Percentiles rank a stretch among this genome's conserved stretches.
Conservation (phyloP, 1,284 basidiomycete genomes). For the Afroboletus lepidellus region DNA sequence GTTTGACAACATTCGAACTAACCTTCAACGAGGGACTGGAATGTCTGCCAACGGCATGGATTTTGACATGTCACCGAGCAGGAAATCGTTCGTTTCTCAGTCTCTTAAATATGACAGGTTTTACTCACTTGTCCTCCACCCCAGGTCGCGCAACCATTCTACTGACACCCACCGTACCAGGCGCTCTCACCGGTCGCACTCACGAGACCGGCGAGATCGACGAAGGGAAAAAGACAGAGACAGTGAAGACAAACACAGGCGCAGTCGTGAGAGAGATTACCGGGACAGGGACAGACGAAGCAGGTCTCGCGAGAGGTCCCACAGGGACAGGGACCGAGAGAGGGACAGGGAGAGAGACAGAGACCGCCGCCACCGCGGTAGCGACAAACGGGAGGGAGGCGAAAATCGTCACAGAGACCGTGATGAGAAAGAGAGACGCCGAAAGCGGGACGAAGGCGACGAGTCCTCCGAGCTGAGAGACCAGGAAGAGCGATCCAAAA, state of each 20-base stretch:
- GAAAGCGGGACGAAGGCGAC: conserved; percentile 59
- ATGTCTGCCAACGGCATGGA: conserved; percentile 56
- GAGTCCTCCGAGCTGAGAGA: conserved; percentile 43
- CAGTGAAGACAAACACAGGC: conserved; percentile 51
- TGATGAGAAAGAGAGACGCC: conserved; percentile 50
- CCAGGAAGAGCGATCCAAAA: conserved; percentile 54
- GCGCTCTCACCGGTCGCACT: conserved; percentile 68
- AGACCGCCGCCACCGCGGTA: conserved; percentile 46
- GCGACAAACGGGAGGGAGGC: conserved; percentile 50
- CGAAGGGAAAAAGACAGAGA: conserved; percentile 54
- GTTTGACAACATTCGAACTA: conserved; percentile 13
- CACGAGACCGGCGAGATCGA: conserved; percentile 51
- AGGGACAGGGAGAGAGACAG: conserved; percentile 41
- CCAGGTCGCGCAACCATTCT: conserved; percentile 66
- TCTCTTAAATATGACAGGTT: background rate
- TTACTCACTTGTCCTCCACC: conserved; percentile 16
- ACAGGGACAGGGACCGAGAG: conserved; percentile 48
- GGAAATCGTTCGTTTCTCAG: conserved; percentile 55
- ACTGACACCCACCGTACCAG: conserved; percentile 70
- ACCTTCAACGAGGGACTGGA: conserved; percentile 4
- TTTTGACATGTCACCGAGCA: conserved; percentile 60
- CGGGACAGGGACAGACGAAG: conserved; percentile 47
- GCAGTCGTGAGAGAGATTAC: conserved; percentile 52
- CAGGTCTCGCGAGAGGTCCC: conserved; percentile 44
- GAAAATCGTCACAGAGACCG: conserved; percentile 43